Evolutionary conservation across 305 asterid genomes (phyloP).

Genomic region (Rubia balearica): DNA sequence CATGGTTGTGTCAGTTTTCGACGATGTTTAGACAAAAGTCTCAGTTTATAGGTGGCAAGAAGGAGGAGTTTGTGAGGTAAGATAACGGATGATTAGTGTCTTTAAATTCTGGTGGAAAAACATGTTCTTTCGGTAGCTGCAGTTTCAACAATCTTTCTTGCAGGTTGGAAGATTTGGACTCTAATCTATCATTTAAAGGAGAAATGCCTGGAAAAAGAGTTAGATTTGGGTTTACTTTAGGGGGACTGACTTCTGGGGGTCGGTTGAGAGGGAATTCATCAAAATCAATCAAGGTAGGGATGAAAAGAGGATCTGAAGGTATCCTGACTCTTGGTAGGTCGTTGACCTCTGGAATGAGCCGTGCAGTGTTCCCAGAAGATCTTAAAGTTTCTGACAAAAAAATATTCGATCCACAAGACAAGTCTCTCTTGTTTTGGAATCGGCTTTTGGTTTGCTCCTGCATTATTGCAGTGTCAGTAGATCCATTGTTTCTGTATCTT

Average conservation of each 20-base stretch:
- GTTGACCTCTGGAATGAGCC: slow-evolving; percentile 60
- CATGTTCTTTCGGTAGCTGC: not conserved
- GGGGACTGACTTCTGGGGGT: slow-evolving; percentile 38
- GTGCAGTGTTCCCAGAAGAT: slow-evolving; percentile 92
- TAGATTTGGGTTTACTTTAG: slow-evolving; percentile 58
- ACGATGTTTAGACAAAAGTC: slow-evolving; percentile 63
- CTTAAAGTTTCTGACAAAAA: slow-evolving; percentile 56
- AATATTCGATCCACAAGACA: slow-evolving; percentile 95
- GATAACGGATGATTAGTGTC: slow-evolving; percentile 4
- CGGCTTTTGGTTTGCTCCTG: slow-evolving; percentile 72
- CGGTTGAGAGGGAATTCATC: slow-evolving; percentile 30
- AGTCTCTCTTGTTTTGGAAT: slow-evolving; percentile 77
- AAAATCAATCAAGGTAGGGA: slow-evolving; percentile 52
- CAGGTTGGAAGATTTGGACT: slow-evolving; percentile 63
- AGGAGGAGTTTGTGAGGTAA: slow-evolving; percentile 78
- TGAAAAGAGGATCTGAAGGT: slow-evolving; percentile 77
- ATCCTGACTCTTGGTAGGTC: slow-evolving; percentile 74
- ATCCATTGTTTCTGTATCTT: slow-evolving; percentile 85
- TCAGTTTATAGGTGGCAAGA: slow-evolving; percentile 64
- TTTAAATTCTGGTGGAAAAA: not conserved
- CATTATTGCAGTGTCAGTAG: slow-evolving; percentile 71
- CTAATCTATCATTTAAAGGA: slow-evolving; percentile 41
- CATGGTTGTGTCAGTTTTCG: slow-evolving; percentile 24
- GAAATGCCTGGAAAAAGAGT: slow-evolving; percentile 58
- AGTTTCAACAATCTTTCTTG: slow-evolving; percentile 6